These are phyloP conservation scores for Annulohypoxylon bovei DNA, from an alignment of 495 filamentous ascomycete genomes.

Conservation along the genomic window DNA sequence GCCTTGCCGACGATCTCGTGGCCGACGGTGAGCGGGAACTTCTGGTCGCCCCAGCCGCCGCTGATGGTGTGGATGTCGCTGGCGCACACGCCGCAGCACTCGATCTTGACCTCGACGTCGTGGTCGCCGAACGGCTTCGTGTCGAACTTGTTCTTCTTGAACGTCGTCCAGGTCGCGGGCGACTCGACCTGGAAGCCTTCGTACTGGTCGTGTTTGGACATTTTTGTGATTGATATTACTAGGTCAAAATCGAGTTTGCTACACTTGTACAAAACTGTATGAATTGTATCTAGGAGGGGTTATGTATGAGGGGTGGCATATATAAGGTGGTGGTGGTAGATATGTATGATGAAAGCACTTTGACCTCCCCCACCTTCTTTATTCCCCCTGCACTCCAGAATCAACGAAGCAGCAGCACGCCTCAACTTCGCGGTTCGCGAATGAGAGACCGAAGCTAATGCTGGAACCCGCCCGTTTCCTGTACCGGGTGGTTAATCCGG, in stretches of 20 bases:
- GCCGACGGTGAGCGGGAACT: slow-evolving; percentile 63
- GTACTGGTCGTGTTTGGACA: slow-evolving; percentile 48
- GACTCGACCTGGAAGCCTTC: slow-evolving; percentile 66
- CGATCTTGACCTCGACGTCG: slow-evolving; percentile 63
- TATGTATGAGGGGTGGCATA: slow-evolving; percentile 9
- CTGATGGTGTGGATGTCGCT: slow-evolving; percentile 67
- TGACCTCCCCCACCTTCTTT: slow-evolving; percentile 2
- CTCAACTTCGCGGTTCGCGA: slow-evolving; percentile 2
- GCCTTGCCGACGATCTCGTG: slow-evolving; percentile 63
- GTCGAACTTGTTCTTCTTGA: slow-evolving; percentile 65
- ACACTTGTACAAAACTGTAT: slow-evolving; percentile 4
- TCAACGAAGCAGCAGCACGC: neutral
- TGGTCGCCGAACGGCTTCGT: slow-evolving; percentile 68
- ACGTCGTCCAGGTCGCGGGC: slow-evolving; percentile 60
- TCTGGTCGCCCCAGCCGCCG: slow-evolving; percentile 64
- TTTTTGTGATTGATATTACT: slow-evolving; percentile 19
- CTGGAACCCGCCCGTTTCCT: neutral
- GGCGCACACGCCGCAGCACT: slow-evolving; percentile 65
- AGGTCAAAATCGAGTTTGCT: neutral
- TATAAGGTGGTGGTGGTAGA: neutral
- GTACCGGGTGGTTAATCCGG: slow-evolving; percentile 33
- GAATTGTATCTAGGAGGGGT: slow-evolving; percentile 19
- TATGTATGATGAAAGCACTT: slow-evolving; percentile 9
- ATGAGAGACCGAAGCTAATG: slow-evolving; percentile 30
- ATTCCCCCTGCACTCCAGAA: neutral